phyloP scores from a whole-genome alignment of 805 yeast species.

The Candida gorgasii region DNA sequence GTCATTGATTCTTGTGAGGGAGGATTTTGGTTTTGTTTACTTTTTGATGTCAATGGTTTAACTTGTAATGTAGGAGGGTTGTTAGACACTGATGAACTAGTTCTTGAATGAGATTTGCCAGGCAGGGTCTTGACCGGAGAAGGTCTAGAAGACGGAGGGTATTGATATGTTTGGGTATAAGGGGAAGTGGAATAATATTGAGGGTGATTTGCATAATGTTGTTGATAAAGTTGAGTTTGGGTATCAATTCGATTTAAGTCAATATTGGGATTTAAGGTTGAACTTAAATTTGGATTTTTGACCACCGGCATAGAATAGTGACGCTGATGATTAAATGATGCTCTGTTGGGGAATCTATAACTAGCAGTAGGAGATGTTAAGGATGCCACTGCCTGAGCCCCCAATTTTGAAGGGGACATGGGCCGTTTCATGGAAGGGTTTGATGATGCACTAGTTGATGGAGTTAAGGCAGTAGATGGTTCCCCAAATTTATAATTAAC shows the following conservation, averaged over 20 bases:
- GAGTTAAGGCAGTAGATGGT: conserved; percentile 10
- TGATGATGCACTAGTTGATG: conserved; percentile 8
- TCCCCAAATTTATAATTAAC: conserved; percentile 39
- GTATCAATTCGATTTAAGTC: conserved; percentile 21
- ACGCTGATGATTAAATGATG: conserved; percentile 34
- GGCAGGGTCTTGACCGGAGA: conserved; percentile 3
- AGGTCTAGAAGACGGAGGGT: conserved; percentile 3
- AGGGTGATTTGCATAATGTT: conserved; percentile 10
- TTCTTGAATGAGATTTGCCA: conserved; percentile 19
- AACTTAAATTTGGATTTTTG: conserved; percentile 5
- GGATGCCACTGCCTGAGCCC: conserved; percentile 69
- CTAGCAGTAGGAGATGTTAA: conserved; percentile 32
- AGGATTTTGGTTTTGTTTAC: conserved; percentile 35
- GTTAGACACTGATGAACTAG: conserved; percentile 1
- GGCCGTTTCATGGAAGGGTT: conserved; percentile 33
- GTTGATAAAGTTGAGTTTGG: conserved; percentile 14
- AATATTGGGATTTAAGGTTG: conserved; percentile 9
- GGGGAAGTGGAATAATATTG: conserved; percentile 9
- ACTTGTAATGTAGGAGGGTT: conserved; percentile 38
- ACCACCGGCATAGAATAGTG: conserved; percentile 42
- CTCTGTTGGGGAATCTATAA: conserved; percentile 14
- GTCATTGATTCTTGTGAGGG: conserved; percentile 47
- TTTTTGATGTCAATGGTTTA: conserved; percentile 43
- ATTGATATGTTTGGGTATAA: conserved; percentile 4
- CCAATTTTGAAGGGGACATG: conserved; percentile 68